These are phyloP conservation scores for Teratosphaeria pseudoeucalypti DNA, from an alignment of 2,329 filamentous ascomycete species.

Conservation along the genomic window DNA sequence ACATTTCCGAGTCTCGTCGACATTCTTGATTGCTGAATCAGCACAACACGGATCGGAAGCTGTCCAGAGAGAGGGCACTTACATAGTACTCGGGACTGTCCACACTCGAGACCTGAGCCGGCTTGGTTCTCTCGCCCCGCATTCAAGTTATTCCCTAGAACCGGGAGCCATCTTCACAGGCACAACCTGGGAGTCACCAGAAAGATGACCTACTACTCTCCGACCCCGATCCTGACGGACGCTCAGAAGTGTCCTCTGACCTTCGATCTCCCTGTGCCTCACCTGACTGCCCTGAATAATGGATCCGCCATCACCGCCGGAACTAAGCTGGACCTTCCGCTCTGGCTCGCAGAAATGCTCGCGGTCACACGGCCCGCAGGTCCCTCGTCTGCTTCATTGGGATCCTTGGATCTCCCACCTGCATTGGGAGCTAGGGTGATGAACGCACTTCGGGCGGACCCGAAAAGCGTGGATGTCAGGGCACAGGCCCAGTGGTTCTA, in stretches of 20 bases:
- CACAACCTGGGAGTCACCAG: background rate
- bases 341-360: constrained; percentile 94
- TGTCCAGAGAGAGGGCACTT: background rate
- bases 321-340: constrained; percentile 69
- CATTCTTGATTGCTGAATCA: background rate
- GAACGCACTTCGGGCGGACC: constrained; percentile 83
- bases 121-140: too few species aligned
- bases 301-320: constrained; percentile 63
- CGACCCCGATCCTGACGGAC: constrained; percentile 75
- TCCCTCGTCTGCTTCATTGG: constrained; percentile 43
- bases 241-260: constrained; percentile 93
- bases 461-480: constrained; percentile 72
- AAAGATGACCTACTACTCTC: constrained; percentile 60
- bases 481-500: constrained; percentile 83
- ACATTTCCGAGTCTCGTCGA: background rate
- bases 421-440: constrained; percentile 70
- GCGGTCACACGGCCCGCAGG: constrained; percentile 48
- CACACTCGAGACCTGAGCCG: background rate
- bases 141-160: too few species aligned
- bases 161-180: background rate
- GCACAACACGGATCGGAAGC: background rate
- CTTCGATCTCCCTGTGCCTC: constrained; percentile 80
- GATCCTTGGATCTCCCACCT: constrained; percentile 71
- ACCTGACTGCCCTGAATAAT: constrained; percentile 76
- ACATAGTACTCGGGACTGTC: background rate